These are phyloP conservation scores for Abelmoschus esculentus DNA, from an alignment of 345 rosid genomes.

Conservation along the genomic window DNA sequence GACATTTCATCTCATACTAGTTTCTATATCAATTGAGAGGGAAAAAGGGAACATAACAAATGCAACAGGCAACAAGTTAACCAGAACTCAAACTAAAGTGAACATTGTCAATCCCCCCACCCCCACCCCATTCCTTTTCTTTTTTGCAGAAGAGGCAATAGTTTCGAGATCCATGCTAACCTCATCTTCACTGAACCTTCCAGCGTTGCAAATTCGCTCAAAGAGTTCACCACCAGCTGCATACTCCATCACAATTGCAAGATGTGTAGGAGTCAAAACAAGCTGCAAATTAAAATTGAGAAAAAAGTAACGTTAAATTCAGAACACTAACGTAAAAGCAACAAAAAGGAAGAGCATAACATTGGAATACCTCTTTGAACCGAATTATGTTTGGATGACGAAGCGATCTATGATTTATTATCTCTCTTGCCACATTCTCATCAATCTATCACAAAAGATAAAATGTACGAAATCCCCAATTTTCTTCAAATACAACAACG, in stretches of 20 bases:
- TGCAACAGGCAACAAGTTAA: background rate
- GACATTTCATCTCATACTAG: background rate
- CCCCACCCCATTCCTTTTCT: background rate
- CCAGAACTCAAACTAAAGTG: background rate
- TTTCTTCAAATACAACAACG: background rate
- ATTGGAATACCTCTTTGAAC: conserved; percentile 55
- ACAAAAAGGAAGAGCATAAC: background rate
- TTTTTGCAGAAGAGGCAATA: background rate
- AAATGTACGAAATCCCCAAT: background rate
- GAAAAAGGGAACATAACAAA: background rate
- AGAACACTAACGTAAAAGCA: background rate
- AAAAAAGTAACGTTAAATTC: background rate
- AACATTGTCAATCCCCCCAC: background rate
- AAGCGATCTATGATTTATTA: conserved; percentile 76
- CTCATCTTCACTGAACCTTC: conserved; percentile 89
- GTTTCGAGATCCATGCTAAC: conserved; percentile 16
- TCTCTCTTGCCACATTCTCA: conserved; percentile 85
- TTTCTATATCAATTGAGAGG: background rate
- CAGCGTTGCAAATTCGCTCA: conserved; percentile 77
- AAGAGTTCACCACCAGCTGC: conserved; percentile 88
- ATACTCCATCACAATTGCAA: conserved; percentile 88
- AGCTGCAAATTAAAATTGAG: conserved; percentile 14
- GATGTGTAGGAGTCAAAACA: conserved; percentile 34
- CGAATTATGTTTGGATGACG: conserved; percentile 89
- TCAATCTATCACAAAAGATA: conserved; percentile 45